These are phyloP conservation scores for Fusarium siculi DNA, from an alignment of 2,329 filamentous ascomycete genomes.

Conservation along the genomic window DNA sequence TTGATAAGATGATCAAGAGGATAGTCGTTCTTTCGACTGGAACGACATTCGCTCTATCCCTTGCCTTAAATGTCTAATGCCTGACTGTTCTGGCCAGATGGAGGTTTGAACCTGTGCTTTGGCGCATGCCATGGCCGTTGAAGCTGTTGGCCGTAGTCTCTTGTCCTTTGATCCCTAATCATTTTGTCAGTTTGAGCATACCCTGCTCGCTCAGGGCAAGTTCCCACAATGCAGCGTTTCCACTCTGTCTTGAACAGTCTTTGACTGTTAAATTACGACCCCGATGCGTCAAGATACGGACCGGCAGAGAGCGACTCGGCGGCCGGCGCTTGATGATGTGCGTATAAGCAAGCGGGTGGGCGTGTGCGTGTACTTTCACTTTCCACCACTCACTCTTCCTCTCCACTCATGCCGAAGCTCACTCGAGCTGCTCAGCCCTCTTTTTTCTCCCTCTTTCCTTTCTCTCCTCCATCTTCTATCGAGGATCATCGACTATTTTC, in stretches of 20 bases:
- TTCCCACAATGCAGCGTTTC: conserved; percentile 22
- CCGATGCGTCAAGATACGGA: conserved; percentile 29
- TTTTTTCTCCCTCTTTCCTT: conserved; percentile 26
- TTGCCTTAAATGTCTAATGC: conserved; percentile 36
- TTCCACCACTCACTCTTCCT: conserved; percentile 29
- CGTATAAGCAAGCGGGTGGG: conserved; percentile 42
- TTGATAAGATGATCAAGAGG: conserved; percentile 57
- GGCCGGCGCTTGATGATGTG: conserved; percentile 44
- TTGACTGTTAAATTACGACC: conserved; percentile 18
- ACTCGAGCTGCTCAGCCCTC: conserved; percentile 37
- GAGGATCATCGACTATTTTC: conserved; percentile 23
- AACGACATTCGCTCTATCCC: conserved; percentile 35
- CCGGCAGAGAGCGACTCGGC: conserved; percentile 37
- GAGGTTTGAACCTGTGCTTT: conserved; percentile 19
- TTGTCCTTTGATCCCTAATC: conserved; percentile 17
- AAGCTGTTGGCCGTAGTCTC: conserved; percentile 26
- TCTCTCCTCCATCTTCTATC: conserved; percentile 33
- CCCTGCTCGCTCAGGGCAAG: conserved; percentile 27
- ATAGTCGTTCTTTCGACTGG: conserved; percentile 54
- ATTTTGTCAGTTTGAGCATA: conserved; percentile 16
- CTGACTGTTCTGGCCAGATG: conserved; percentile 27
- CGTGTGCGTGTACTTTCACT: conserved; percentile 39
- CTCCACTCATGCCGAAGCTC: conserved; percentile 35
- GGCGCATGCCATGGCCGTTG: neutral
- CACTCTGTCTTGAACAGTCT: conserved; percentile 19